These are phyloP conservation scores for Macrocybe gigantea DNA, from an alignment of 768 basidiomycete species.

Conservation along the genomic window DNA sequence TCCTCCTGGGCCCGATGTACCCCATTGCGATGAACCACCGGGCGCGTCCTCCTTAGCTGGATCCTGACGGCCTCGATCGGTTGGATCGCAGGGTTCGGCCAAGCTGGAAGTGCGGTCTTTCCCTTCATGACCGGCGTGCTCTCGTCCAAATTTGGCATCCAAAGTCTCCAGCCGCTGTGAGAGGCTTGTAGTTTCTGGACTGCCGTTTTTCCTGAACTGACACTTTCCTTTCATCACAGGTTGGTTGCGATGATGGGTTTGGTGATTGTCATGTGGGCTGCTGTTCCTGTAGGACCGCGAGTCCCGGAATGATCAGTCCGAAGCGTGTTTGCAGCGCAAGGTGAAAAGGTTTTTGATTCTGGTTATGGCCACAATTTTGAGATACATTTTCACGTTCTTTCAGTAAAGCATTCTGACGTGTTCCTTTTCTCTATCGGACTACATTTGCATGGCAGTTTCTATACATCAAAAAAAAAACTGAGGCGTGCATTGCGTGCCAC, in stretches of 20 bases:
- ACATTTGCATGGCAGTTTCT: no score
- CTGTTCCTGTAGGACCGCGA: constrained; percentile 31
- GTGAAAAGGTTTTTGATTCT: no score
- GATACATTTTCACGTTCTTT: no score
- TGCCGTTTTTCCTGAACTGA: neutral
- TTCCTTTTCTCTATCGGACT: no score
- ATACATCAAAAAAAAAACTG: no score
- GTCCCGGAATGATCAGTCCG: no score
- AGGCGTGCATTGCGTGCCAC: no score
- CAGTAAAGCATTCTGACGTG: no score
- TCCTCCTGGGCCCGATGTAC: constrained; percentile 73
- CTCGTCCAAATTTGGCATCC: constrained; percentile 55
- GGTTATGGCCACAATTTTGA: no score
- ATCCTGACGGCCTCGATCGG: constrained; percentile 61
- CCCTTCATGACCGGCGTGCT: constrained; percentile 73
- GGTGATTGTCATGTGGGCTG: constrained; percentile 51
- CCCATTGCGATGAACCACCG: constrained; percentile 71
- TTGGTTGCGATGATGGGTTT: constrained; percentile 56
- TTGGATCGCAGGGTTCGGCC: constrained; percentile 65
- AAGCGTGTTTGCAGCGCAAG: no score
- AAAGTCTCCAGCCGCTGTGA: constrained; percentile 57
- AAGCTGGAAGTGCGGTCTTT: constrained; percentile 64
- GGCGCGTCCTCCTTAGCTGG: constrained; percentile 64
- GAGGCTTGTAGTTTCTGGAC: constrained; percentile 14
- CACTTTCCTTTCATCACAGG: constrained; percentile 19